Evolutionary conservation across 2,329 filamentous ascomycete genomes (phyloP), one percentile per base, ranked within the genome.

Genomic region (Onygena corvina): DNA sequence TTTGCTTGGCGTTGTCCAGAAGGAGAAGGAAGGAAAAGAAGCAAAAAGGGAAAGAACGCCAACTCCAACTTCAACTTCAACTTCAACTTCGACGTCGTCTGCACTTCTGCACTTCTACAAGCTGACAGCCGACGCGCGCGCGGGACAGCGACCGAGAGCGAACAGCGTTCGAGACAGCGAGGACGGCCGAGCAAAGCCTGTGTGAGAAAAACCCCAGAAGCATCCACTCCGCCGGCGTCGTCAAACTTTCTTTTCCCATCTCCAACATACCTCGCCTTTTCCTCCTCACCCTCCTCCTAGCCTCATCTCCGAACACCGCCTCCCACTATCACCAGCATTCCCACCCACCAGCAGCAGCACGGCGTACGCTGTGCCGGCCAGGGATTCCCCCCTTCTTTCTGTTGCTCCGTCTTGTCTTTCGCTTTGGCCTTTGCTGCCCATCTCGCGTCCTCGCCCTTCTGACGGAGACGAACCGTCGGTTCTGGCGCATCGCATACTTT

Each of bases 331-430:
- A 46, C 16, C 29, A 31, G 16, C 44, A 16, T 25, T 33, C 30
- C 29, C 18, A 18, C 16, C 6, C 44, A 18, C 16, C 42, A 46
- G 18, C 31, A 18, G 9, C 21, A 20, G 8, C n/a, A 33, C 30
- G n/a, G 18, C 35, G 16, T 33, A n/a, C 33, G 14, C 20, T n/a
- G 14, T 5, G 4, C 44, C 31, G 14, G 29, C 16, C 27, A 18
- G 18, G 14, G 44, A 11, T 34, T 36, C 20, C 34, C 47, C 27
- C 20, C 27, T 16, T 31, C 85, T 71, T 78, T 76, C 59, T 63
- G 84, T 57, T 78, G 76, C 62, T 76, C 90, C 64, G 63, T 81
- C 59, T 71, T 82, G 62, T 71, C 92, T 60, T 60, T 86, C 57
- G n/a, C n/a, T n/a, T n/a, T n/a, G n/a, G n/a, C n/a, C n/a, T n/a